phyloP scores from a whole-genome alignment of 208 protist species.

The Angomonas ambiguus region DNA sequence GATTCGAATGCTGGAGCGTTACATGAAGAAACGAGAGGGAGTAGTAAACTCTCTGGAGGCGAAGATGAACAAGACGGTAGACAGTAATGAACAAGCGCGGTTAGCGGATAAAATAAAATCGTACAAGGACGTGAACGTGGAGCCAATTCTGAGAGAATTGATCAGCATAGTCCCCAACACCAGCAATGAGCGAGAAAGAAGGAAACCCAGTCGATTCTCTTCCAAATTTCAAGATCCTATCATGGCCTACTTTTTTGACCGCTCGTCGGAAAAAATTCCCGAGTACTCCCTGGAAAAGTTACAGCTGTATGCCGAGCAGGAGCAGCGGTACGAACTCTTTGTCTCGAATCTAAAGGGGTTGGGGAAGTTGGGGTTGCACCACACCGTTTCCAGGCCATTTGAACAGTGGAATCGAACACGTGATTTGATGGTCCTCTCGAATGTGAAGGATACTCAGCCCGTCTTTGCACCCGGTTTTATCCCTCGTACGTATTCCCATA shows the following conservation, averaged over 20 bases:
- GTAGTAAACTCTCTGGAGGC: neutral
- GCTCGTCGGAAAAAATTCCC: slow-evolving; percentile 20
- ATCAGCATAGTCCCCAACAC: neutral
- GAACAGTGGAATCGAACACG: slow-evolving; percentile 61
- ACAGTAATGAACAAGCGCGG: neutral
- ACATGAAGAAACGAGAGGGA: neutral
- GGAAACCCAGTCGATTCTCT: neutral
- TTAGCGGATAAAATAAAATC: neutral
- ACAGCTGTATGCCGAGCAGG: slow-evolving; percentile 45
- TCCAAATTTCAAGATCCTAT: neutral
- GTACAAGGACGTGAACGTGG: neutral
- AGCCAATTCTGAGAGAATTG: neutral
- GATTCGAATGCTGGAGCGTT: slow-evolving; percentile 24
- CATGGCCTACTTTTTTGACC: neutral
- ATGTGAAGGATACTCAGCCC: slow-evolving; percentile 38
- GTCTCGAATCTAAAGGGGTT: slow-evolving; percentile 37
- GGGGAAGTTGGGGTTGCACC: slow-evolving; percentile 58
- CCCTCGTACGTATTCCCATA: slow-evolving; percentile 39
- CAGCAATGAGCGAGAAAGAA: neutral
- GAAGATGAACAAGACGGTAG: neutral
- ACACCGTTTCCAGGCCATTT: slow-evolving; percentile 27
- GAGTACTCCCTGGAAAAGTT: slow-evolving; percentile 39
- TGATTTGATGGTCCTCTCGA: slow-evolving; percentile 65
- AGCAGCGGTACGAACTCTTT: slow-evolving; percentile 38
- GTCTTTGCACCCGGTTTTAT: slow-evolving; percentile 43